Evolutionary conservation across 805 yeast species (phyloP).

Genomic region (Dipodascus geniculatus): DNA sequence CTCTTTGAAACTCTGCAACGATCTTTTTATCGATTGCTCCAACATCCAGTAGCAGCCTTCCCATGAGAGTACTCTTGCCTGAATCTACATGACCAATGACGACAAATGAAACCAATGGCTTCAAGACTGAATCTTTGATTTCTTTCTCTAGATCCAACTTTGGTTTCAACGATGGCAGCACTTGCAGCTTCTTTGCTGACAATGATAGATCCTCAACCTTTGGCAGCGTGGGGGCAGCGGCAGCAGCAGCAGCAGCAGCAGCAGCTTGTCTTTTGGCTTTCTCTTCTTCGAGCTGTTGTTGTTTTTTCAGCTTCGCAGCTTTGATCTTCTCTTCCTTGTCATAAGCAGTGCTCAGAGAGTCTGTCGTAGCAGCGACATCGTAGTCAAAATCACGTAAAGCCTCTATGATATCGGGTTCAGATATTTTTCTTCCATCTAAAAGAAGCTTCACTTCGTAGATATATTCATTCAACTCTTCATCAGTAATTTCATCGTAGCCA

Average conservation of each 20-base stretch:
- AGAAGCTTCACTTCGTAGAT: background rate
- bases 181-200: slow-evolving; percentile 3
- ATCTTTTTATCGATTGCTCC: slow-evolving; percentile 57
- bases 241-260: slow-evolving; percentile 1
- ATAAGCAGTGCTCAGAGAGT: background rate
- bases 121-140: slow-evolving; percentile 16
- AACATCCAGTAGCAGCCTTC: slow-evolving; percentile 54
- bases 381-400: background rate
- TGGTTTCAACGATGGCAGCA: slow-evolving; percentile 3
- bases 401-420: background rate
- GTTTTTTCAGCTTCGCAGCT: background rate
- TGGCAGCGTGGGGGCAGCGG: background rate
- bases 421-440: background rate
- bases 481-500: background rate
- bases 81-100: slow-evolving; percentile 84
- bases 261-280: background rate
- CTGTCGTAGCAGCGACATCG: background rate
- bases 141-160: slow-evolving; percentile 15
- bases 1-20: slow-evolving; percentile 49
- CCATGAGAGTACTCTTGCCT: slow-evolving; percentile 74
- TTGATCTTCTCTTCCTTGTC: background rate
- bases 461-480: background rate
- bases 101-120: slow-evolving; percentile 58
- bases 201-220: slow-evolving; percentile 1
- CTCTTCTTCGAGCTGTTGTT: background rate